These are phyloP conservation scores for Scutellaria galericulata DNA, from an alignment of 257 asterid species.

Conservation along the genomic window DNA sequence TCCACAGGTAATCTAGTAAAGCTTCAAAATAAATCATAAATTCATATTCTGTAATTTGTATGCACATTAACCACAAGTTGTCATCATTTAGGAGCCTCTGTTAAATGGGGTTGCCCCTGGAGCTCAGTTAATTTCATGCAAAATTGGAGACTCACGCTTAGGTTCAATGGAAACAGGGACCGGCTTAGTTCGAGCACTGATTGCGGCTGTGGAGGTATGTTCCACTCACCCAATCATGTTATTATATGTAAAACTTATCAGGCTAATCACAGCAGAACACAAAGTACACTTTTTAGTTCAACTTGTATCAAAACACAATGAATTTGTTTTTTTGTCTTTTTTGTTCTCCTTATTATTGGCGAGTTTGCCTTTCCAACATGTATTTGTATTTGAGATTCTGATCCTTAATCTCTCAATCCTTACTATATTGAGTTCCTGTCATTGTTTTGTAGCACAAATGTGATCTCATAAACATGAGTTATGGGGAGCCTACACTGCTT, in stretches of 20 bases:
- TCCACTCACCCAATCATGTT: conserved; percentile 24
- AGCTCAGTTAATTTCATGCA: conserved; percentile 94
- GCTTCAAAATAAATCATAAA: conserved; percentile 26
- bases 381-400: conserved; percentile 13
- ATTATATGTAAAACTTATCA: background rate
- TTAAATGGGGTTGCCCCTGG: conserved; percentile 99
- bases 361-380: conserved; percentile 15
- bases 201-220: conserved; percentile 94
- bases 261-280: conserved; percentile 14
- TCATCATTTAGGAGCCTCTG: conserved; percentile 78
- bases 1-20: conserved; percentile 61
- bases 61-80: conserved; percentile 28
- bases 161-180: conserved; percentile 99
- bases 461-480: conserved; percentile 97
- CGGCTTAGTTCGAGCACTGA: conserved; percentile 92
- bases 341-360: conserved; percentile 1
- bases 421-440: conserved; percentile 27
- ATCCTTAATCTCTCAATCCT: conserved; percentile 20
- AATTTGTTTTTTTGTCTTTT: background rate
- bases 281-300: background rate
- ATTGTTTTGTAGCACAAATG: conserved; percentile 81
- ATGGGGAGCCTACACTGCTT: conserved; percentile 86
- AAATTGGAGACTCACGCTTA: conserved; percentile 95
- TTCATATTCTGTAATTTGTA: conserved; percentile 6
- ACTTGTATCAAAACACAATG: background rate